These are phyloP conservation scores for Podila verticillata DNA, from an alignment of 192 early-diverging fungal species.

Conservation along the genomic window DNA sequence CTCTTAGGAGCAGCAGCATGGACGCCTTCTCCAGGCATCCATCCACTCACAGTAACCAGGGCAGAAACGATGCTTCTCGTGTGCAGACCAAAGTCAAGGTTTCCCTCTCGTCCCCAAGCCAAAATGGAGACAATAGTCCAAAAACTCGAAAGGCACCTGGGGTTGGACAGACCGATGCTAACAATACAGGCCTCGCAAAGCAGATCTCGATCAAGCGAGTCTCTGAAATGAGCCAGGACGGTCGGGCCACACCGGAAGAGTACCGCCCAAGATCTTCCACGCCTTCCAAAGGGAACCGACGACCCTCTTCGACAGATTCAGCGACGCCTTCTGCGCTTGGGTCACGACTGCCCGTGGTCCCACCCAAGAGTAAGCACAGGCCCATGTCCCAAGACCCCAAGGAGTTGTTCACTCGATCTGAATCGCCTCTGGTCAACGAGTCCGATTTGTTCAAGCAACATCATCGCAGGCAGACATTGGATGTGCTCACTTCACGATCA, in stretches of 20 bases:
- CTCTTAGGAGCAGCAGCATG: slow-evolving; percentile 13
- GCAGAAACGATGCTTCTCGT: neutral
- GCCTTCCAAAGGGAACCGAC: neutral
- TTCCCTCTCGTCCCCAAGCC: too few relatives aligned
- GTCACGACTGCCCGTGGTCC: slow-evolving; percentile 11
- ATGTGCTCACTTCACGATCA: neutral
- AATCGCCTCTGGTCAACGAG: neutral
- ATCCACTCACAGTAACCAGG: neutral
- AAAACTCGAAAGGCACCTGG: too few relatives aligned
- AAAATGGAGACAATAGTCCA: neutral
- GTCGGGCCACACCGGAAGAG: neutral
- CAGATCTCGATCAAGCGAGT: too few relatives aligned
- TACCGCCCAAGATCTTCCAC: slow-evolving; percentile 1
- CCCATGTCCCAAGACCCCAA: slow-evolving; percentile 13
- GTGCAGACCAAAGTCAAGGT: neutral
- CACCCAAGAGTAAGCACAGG: slow-evolving; percentile 32
- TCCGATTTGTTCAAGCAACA: neutral
- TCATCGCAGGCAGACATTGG: neutral
- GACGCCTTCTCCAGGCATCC: neutral
- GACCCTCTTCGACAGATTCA: neutral
- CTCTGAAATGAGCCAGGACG: too few relatives aligned
- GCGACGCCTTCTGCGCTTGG: neutral
- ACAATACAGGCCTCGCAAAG: too few relatives aligned
- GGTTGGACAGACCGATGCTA: too few relatives aligned
- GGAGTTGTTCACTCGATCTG: neutral